Base-by-base conservation (phyloP, 2,329 filamentous ascomycete genomes). In the Xylariaceae sp. region DNA sequence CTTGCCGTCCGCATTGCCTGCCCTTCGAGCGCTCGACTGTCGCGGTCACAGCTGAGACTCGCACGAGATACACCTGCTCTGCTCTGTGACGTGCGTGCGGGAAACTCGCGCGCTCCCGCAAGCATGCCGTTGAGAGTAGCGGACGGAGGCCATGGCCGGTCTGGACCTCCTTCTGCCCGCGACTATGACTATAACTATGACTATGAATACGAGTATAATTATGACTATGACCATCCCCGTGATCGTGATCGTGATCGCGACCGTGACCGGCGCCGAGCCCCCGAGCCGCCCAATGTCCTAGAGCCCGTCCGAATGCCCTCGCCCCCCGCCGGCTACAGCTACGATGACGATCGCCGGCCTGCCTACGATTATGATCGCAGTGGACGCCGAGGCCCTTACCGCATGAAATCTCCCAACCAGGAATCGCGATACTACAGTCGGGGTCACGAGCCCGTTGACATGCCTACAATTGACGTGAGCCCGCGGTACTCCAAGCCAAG, bases 51-150 rank as follows among this genome's bases (percentile, higher is more conserved):
- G 55, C 49, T 55, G 52, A 39, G 51, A 35, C 44, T 51, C 47
- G 15, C 23, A 30, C 23, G 23, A 30, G 23, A 30, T 30, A 30
- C 5, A 30, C 23, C 23, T 30, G 23, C 23, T 30, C 55, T 8
- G 61, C 39, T 53, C 53, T 15, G 35, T 56, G 48, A 55, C 55
- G 37, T 4, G 47, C 18, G 10, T 18, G 53, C 15, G 50, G 17
- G 17, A 18, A 47, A 30, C 49, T 47, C 42, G 35, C 53, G 53
- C 47, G 17, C 17, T 18, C 4, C 15, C 44, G 35, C 51, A 6
- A 55, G 60, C 67, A 84, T 84, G 81, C 83, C 82, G 65, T 74
- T 83, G 50, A 74, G 76, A 57, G 77, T 81, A 56, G 78, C 79
- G 60, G 70, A 70, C 59, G 71, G 73, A 53, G 75, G 75, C 51